Evolutionary conservation across 768 basidiomycete genomes (phyloP), one percentile per base, ranked within the genome.

Genomic region (Leccinum subgranulosum): DNA sequence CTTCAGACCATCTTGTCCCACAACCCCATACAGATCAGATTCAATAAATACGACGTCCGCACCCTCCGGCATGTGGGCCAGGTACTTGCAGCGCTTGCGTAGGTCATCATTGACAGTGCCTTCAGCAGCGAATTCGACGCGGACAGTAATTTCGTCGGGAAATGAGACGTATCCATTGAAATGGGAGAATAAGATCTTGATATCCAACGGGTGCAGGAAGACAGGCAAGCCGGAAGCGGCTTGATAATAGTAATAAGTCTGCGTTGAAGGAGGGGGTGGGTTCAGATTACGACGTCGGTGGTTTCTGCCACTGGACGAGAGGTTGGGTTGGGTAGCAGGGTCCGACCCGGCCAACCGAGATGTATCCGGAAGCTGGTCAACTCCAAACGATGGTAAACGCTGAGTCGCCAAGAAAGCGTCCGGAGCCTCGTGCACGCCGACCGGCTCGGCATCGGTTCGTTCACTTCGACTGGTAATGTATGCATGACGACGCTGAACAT

Each of bases 201-300:
- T 98, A 70, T 99, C 96, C 29, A 99, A 81, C 3, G 96, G 96
- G 66, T 97, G 94, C 11, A 99, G 84, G 78, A 91, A 99, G 63
- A 97, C 81, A 10, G 93, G 90, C 56, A 90, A 79, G 12, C 97
- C 97, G 2, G 92, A 90, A 0, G 92, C 85, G 17, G 94, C 90
- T 71, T 98, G 97, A 71, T 98, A 99, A 74, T 90, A 99, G 69
- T 90, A 94, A 75, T 96, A 99, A 9, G 92, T 88, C 10, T 92
- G 88, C 15, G 90, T 89, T 17, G 90, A 90, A 17, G 88, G 90
- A 3, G 92, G 90, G 2, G 90, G 90, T 1, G 91, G 90, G 65
- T 93, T 94, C 62, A 94, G 72, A 68, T 94, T 94, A 56, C 84
- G 82, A 28, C 90, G 84, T 56, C 81, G 81, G 33, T 81, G 81